Conservation (phyloP, 2,329 filamentous ascomycete genomes). For the Fusarium staphyleae region DNA sequence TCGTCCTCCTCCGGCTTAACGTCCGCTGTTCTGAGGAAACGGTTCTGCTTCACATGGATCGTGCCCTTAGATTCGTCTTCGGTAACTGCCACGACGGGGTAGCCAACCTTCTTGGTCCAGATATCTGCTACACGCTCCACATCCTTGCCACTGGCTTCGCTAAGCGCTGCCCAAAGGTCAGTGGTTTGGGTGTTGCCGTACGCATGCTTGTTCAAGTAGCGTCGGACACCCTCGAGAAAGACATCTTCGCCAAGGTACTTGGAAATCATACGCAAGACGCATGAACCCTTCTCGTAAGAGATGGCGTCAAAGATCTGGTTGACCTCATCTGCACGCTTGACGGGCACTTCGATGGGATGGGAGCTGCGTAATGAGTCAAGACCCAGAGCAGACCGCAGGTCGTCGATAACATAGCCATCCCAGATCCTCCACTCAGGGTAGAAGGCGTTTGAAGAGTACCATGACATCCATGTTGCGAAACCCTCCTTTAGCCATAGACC, state of each 20-base stretch:
- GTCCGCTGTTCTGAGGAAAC: constrained; percentile 90
- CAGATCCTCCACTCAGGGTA: constrained; percentile 99
- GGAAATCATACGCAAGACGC: constrained; percentile 95
- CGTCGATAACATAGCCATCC: constrained; percentile 94
- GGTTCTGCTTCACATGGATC: constrained; percentile 91
- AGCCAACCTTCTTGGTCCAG: constrained; percentile 97
- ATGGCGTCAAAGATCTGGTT: constrained; percentile 99
- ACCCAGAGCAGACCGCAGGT: constrained; percentile 83
- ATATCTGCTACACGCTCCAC: constrained; percentile 91
- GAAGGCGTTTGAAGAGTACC: constrained; percentile 89
- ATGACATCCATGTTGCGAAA: constrained; percentile 67
- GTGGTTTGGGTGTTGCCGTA: constrained; percentile 93
- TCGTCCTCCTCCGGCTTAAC: constrained; percentile 92
- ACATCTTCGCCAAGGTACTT: constrained; percentile 91
- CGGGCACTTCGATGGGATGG: constrained; percentile 94
- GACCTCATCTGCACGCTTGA: constrained; percentile 94
- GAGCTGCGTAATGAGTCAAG: constrained; percentile 93
- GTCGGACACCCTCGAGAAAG: constrained; percentile 90
- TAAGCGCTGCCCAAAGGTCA: constrained; percentile 88
- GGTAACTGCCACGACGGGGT: constrained; percentile 86
- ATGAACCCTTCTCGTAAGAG: constrained; percentile 96
- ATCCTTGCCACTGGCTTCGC: constrained; percentile 88
- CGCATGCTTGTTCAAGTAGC: constrained; percentile 95
- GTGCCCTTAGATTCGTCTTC: constrained; percentile 68
- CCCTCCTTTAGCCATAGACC: constrained; percentile 96